These are phyloP conservation scores for Gliomastix tumulicola DNA, from an alignment of 2,329 filamentous ascomycete species.

Conservation along the genomic window DNA sequence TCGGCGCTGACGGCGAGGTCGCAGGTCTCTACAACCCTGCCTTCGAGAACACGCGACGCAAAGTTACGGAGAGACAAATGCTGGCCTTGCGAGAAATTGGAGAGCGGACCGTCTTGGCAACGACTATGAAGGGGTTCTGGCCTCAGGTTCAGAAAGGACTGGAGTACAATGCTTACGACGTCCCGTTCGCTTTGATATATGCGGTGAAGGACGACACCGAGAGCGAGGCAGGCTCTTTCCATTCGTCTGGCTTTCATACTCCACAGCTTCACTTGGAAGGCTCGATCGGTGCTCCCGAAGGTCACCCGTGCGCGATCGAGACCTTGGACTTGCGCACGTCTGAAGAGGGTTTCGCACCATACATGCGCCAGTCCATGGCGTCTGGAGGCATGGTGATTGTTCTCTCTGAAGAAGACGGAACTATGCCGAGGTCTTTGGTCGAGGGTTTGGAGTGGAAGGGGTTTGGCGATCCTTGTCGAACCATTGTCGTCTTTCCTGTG, in stretches of 20 bases:
- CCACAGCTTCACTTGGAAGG: slow-evolving; percentile 66
- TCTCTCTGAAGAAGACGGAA: slow-evolving; percentile 59
- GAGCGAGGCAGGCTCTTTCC: slow-evolving; percentile 64
- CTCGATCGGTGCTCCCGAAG: slow-evolving; percentile 58
- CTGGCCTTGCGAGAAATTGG: slow-evolving; percentile 71
- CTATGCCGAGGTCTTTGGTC: slow-evolving; percentile 57
- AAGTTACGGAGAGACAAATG: slow-evolving; percentile 75
- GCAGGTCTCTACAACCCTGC: slow-evolving; percentile 73
- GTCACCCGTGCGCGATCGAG: slow-evolving; percentile 53
- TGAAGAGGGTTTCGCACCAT: slow-evolving; percentile 66
- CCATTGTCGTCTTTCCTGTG: slow-evolving; percentile 71
- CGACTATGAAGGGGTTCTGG: slow-evolving; percentile 70
- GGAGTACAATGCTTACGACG: slow-evolving; percentile 67
- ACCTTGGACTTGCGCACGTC: slow-evolving; percentile 63
- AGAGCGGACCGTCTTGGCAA: slow-evolving; percentile 65
- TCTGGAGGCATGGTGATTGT: slow-evolving; percentile 60
- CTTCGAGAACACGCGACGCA: slow-evolving; percentile 74
- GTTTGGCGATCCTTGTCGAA: slow-evolving; percentile 62
- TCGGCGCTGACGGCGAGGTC: slow-evolving; percentile 67
- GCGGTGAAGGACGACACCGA: slow-evolving; percentile 65
- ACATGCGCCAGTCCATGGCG: slow-evolving; percentile 68
- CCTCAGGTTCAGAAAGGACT: slow-evolving; percentile 60
- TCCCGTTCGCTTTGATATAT: slow-evolving; percentile 72
- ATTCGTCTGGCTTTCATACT: slow-evolving; percentile 58
- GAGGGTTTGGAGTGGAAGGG: slow-evolving; percentile 63